Percentiles rank a stretch among this genome's conserved stretches.
These are phyloP conservation scores for Candida gorgasii DNA, from an alignment of 805 yeast genomes.

Conservation along the genomic window DNA sequence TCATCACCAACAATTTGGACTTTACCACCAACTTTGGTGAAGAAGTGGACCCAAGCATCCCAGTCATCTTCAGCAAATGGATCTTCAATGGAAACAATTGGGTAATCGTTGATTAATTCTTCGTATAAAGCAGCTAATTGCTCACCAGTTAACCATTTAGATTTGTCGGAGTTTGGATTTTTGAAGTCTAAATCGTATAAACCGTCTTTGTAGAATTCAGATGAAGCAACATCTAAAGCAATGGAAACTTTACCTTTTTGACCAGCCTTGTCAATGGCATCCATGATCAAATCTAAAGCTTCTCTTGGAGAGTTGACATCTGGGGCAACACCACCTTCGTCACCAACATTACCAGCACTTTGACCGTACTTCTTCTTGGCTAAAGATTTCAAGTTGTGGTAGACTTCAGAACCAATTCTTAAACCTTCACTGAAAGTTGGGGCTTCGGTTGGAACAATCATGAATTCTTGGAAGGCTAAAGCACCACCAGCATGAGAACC, in stretches of 20 bases:
- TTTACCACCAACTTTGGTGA: slow-evolving; percentile 59
- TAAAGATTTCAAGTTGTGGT: slow-evolving; percentile 91
- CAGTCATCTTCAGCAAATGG: slow-evolving; percentile 99
- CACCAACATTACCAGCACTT: slow-evolving; percentile 99
- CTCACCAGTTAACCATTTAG: slow-evolving; percentile 89
- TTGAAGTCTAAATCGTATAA: slow-evolving; percentile 98
- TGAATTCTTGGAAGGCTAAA: slow-evolving; percentile 98
- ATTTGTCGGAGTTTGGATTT: slow-evolving; percentile 88
- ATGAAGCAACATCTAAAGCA: slow-evolving; percentile 95
- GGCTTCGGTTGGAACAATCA: slow-evolving; percentile 96
- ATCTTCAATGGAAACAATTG: slow-evolving; percentile 97
- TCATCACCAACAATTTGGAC: slow-evolving; percentile 97
- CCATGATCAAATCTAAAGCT: slow-evolving; percentile 92
- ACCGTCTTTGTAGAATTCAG: slow-evolving; percentile 97
- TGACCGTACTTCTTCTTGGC: slow-evolving; percentile 96
- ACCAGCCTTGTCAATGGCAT: slow-evolving; percentile 91
- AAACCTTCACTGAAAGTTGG: slow-evolving; percentile 90
- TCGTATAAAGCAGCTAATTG: slow-evolving; percentile 85
- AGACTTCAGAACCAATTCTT: slow-evolving; percentile 96
- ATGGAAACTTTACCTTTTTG: slow-evolving; percentile 90
- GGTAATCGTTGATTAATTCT: slow-evolving; percentile 81
- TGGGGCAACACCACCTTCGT: slow-evolving; percentile 99
- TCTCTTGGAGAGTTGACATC: slow-evolving; percentile 92
- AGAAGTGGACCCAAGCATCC: slow-evolving; percentile 96
- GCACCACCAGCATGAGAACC: slow-evolving; percentile 99